phyloP scores from a whole-genome alignment of 2,329 filamentous ascomycete species.

The Apiospora rasikravindrae region DNA sequence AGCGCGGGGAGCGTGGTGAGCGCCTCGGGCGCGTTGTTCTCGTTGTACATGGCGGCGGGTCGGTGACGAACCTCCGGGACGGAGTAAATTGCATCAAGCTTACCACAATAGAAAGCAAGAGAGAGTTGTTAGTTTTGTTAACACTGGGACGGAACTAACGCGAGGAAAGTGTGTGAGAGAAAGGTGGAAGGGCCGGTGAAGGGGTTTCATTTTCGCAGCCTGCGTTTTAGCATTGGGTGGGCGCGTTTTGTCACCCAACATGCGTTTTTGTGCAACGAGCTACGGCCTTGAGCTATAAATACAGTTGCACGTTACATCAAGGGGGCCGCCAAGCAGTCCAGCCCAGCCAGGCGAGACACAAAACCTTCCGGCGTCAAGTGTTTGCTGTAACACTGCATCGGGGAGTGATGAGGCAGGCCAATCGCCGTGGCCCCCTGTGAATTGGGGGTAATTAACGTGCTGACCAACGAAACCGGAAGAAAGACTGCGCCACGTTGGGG shows the following conservation, averaged over 20 bases:
- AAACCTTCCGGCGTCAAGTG: not conserved
- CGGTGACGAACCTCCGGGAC: no score
- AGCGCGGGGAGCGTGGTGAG: not conserved
- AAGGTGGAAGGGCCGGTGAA: no score
- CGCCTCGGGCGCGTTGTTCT: not conserved
- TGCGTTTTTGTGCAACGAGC: no score
- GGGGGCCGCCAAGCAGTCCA: not conserved
- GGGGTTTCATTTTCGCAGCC: no score
- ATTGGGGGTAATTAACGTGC: not conserved
- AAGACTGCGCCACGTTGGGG: no score
- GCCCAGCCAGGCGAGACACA: not conserved
- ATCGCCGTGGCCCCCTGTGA: not conserved
- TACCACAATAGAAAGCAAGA: no score
- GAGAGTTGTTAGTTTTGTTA: no score
- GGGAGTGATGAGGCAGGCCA: not conserved
- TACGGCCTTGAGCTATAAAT: not conserved
- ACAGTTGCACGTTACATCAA: not conserved
- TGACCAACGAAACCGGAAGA: not conserved
- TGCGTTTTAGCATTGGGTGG: not conserved
- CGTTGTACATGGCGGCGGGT: not conserved
- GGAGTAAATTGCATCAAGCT: no score
- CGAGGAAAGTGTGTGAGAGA: no score
- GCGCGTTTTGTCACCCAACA: no score
- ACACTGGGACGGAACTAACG: no score
- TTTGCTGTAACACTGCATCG: not conserved